phyloP scores from a whole-genome alignment of 768 basidiomycete genomes.

The Megacollybia marginata region DNA sequence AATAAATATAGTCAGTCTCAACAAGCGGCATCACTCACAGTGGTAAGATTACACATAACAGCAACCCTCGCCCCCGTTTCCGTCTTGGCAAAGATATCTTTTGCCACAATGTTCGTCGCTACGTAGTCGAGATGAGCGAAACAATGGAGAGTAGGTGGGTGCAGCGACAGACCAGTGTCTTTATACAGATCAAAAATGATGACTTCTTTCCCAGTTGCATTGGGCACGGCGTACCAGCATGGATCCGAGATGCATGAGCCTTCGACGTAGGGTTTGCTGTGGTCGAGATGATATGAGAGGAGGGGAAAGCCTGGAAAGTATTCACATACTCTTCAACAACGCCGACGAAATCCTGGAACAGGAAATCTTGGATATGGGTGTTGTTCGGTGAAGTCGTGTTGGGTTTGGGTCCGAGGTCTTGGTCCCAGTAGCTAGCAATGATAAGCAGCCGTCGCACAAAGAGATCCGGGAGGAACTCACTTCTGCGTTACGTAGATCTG shows the following conservation, averaged over 20 bases:
- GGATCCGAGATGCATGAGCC: conserved; percentile 53
- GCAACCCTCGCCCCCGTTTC: conserved; percentile 32
- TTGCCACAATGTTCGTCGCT: conserved; percentile 44
- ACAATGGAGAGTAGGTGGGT: not conserved
- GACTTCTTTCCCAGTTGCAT: conserved; percentile 53
- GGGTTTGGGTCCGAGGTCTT: conserved; percentile 29
- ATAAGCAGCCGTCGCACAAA: not conserved
- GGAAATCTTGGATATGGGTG: conserved; percentile 48
- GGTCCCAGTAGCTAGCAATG: conserved; percentile 51
- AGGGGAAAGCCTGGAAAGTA: not conserved
- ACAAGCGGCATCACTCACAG: conserved; percentile 37
- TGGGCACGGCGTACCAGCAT: conserved; percentile 49
- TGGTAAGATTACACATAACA: conserved; percentile 49
- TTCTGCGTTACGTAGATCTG: conserved; percentile 61
- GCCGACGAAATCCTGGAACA: conserved; percentile 48
- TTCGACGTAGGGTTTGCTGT: conserved; percentile 39
- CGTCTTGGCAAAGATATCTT: conserved; percentile 39
- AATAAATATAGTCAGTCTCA: not conserved
- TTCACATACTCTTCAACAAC: conserved; percentile 35
- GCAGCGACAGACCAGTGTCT: conserved; percentile 33
- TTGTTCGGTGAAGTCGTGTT: conserved; percentile 38
- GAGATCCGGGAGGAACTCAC: conserved; percentile 22
- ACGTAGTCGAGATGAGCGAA: not conserved
- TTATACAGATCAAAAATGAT: conserved; percentile 52
- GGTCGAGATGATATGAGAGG: not conserved